phyloP scores from a whole-genome alignment of 352 stramenopile genomes.

The Phytophthora sansomeana region DNA sequence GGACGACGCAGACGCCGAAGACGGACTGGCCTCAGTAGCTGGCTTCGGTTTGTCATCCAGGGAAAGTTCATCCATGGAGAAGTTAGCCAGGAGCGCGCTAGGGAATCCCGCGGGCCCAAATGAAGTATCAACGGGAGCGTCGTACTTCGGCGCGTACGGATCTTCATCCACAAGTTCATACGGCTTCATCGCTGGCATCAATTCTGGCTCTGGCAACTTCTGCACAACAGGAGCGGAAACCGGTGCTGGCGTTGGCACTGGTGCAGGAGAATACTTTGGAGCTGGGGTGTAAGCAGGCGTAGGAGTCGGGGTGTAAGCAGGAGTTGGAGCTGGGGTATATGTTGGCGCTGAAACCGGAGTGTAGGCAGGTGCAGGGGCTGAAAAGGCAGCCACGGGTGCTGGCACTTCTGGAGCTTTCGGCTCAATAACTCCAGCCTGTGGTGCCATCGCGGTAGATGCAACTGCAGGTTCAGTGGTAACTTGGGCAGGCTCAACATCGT shows the following conservation, averaged over 20 bases:
- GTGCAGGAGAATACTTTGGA: neutral
- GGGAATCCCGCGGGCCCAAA: slow-evolving; percentile 38
- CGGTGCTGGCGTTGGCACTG: slow-evolving; percentile 10
- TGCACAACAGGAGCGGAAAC: slow-evolving; percentile 24
- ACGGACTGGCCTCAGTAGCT: slow-evolving; percentile 15
- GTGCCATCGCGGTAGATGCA: neutral
- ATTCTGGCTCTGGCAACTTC: slow-evolving; percentile 35
- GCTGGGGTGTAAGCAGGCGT: slow-evolving; percentile 16
- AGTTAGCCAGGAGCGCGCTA: slow-evolving; percentile 50
- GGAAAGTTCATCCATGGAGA: slow-evolving; percentile 55
- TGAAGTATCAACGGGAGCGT: slow-evolving; percentile 8
- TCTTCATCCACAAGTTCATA: slow-evolving; percentile 45
- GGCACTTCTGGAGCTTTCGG: slow-evolving; percentile 14
- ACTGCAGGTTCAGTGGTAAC: slow-evolving; percentile 8
- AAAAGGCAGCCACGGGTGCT: slow-evolving; percentile 24
- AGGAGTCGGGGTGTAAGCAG: slow-evolving; percentile 3
- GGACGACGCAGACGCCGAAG: slow-evolving; percentile 28
- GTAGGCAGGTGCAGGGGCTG: slow-evolving; percentile 7
- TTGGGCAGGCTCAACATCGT: slow-evolving; percentile 35
- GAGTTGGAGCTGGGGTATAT: neutral
- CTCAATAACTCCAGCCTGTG: slow-evolving; percentile 20
- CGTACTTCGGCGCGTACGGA: slow-evolving; percentile 33
- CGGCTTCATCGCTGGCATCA: slow-evolving; percentile 44
- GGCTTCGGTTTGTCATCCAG: slow-evolving; percentile 39
- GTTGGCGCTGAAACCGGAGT: slow-evolving; percentile 5